Evolutionary conservation across 139 green algal genomes (phyloP).

Genomic region (Asterochloris sp.): DNA sequence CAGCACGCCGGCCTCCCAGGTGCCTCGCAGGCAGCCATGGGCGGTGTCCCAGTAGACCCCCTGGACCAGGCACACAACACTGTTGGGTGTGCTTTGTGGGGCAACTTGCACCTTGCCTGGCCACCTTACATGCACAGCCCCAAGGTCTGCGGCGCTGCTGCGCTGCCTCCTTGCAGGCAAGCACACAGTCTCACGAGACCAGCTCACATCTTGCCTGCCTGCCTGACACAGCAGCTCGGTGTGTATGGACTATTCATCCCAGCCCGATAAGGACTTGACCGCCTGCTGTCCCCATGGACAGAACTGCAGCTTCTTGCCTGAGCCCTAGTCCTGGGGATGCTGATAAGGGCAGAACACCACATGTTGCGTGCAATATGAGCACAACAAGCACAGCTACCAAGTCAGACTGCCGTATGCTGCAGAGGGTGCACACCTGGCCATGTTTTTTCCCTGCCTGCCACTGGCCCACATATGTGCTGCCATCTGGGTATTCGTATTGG

Average conservation of each 20-base stretch:
- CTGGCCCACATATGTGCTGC: conserved; percentile 56
- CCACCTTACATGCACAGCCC: too few species aligned
- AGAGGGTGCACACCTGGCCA: conserved; percentile 28
- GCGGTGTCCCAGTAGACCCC: conserved; percentile 35
- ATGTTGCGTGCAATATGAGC: not conserved
- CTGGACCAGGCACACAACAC: not conserved
- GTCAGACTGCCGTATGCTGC: not conserved
- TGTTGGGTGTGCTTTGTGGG: too few species aligned
- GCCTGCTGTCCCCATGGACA: not conserved
- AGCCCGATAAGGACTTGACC: not conserved
- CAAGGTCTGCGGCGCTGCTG: too few species aligned
- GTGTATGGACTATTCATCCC: not conserved
- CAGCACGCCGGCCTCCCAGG: conserved; percentile 53
- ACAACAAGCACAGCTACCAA: not conserved
- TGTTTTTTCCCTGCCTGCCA: conserved; percentile 60
- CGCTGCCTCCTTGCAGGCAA: too few species aligned
- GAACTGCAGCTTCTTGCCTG: not conserved
- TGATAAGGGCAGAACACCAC: not conserved
- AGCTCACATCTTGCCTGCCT: not conserved
- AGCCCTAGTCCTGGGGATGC: conserved; percentile 47
- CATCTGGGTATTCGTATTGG: conserved; percentile 63
- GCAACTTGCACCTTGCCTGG: too few species aligned
- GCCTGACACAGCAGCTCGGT: not conserved
- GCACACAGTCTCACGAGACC: too few species aligned
- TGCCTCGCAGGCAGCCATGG: conserved; percentile 54